Conservation (phyloP, 768 basidiomycete genomes). For the Termitomyces sp. region DNA sequence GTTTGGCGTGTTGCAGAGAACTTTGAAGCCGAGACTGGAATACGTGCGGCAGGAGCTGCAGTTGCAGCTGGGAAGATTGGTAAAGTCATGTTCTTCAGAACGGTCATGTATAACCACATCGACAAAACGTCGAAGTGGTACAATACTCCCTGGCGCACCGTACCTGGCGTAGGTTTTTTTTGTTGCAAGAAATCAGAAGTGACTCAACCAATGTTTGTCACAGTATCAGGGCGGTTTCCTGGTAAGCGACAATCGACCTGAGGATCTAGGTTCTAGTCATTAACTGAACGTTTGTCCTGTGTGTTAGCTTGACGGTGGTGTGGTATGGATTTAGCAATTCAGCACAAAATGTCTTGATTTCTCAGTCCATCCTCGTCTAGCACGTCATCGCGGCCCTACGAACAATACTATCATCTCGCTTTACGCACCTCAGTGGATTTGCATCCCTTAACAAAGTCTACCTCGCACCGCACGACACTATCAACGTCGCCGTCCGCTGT, state of each 20-base stretch:
- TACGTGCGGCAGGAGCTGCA: slow-evolving; percentile 39
- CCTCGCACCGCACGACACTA: slow-evolving; percentile 77
- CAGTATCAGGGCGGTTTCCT: slow-evolving; percentile 82
- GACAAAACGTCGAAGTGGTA: slow-evolving; percentile 69
- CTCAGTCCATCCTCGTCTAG: slow-evolving; percentile 24
- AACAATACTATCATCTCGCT: slow-evolving; percentile 45
- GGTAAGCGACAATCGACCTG: slow-evolving; percentile 36
- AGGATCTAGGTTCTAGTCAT: slow-evolving; percentile 1
- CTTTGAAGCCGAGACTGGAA: slow-evolving; percentile 62
- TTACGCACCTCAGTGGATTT: slow-evolving; percentile 57
- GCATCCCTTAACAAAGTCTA: slow-evolving; percentile 66
- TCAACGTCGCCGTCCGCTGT: slow-evolving; percentile 51
- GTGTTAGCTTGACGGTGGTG: slow-evolving; percentile 70
- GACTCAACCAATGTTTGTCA: not conserved
- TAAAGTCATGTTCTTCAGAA: slow-evolving; percentile 62
- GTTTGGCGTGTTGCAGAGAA: slow-evolving; percentile 84
- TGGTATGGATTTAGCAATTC: slow-evolving; percentile 36
- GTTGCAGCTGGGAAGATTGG: slow-evolving; percentile 66
- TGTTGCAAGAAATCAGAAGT: not conserved
- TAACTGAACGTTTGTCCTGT: not conserved
- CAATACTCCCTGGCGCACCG: slow-evolving; percentile 78
- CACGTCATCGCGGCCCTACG: slow-evolving; percentile 66
- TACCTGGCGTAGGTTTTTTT: slow-evolving; percentile 55
- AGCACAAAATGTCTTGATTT: slow-evolving; percentile 1
- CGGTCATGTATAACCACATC: slow-evolving; percentile 45